A percentile compares a stretch with the other conserved stretches of the same genome.
Conservation (phyloP, 139 green algal genomes). For the Picochlorum sp. region DNA sequence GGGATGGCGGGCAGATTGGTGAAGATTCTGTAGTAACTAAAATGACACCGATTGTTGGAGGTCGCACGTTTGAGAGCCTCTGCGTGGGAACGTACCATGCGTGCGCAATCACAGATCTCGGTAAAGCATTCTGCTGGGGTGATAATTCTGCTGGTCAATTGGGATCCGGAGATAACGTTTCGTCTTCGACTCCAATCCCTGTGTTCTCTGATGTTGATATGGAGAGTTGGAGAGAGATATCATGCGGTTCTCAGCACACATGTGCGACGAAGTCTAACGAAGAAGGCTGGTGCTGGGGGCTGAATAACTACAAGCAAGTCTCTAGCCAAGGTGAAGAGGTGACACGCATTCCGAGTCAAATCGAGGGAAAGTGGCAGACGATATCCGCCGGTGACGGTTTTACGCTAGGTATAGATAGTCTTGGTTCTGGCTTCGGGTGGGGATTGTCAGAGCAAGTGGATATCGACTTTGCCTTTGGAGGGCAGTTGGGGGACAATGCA, state of each 20-base stretch:
- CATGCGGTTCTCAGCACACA: neutral
- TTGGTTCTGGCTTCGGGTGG: neutral
- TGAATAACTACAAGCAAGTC: neutral
- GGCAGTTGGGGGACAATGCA: neutral
- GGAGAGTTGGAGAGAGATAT: neutral
- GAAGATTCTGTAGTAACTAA: neutral
- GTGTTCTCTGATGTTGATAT: neutral
- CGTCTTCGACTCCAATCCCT: neutral
- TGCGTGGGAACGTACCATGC: neutral
- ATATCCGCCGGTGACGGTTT: neutral
- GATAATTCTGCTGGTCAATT: neutral
- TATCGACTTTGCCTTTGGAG: neutral
- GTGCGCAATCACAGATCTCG: neutral
- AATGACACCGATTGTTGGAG: neutral
- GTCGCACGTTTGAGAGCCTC: neutral
- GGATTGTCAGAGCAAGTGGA: slow-evolving; percentile 1
- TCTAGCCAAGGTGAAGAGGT: neutral
- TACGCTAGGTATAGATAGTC: slow-evolving; percentile 1
- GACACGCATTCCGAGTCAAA: neutral
- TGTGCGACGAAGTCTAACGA: slow-evolving; percentile 1
- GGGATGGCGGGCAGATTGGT: neutral
- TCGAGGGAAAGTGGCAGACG: slow-evolving; percentile 1
- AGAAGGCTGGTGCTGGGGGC: neutral
- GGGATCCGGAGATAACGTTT: neutral
- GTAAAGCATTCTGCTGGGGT: neutral